Evolutionary conservation across 2,329 filamentous ascomycete genomes (phyloP), one percentile per base, ranked within the genome.

Genomic region (Pseudocercospora cruenta): DNA sequence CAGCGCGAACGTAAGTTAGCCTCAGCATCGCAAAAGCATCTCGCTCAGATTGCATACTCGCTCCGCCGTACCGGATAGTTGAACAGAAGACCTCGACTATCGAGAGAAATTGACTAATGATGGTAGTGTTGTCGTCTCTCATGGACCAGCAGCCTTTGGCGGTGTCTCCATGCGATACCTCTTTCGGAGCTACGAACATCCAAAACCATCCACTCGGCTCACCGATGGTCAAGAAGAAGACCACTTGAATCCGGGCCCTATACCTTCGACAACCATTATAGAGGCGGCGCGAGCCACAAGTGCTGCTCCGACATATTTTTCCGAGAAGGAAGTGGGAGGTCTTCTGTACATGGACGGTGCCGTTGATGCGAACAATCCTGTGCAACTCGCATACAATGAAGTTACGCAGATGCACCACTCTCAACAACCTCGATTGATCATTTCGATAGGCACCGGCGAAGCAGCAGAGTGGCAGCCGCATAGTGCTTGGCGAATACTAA

Each of bases 391-490:
- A 1, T 67, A 63, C 22, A 54, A 66, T 7, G 70, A 71, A 22
- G 66, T 72, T 7, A 51, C 43, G 16, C 69, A 70, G 39, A 67
- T 69, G 57, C 67, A 71, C 39, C 31, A 33, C 4, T 53, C 53
- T 19, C 54, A 66, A n/a, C 58, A 55, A 16, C 70, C 70, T 10
- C 16, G 8, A 2, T 33, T 72, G 8, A 47, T 72, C 3, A 53
- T 71, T 5, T 68, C 65, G 12, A 65, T 72, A 22, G 70, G 70
- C 26, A 71, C 69, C 1, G 69, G 70, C 31, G 24, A 45, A 45
- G 31, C 19, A 22, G 16, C 59, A 59, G n/a, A 21, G n/a, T 39
- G 36, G 36, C 36, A 39, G 4, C 36, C 36, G 12, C 36, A 39
- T 14, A 39, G 36, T n/a, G 36, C 36, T 16, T 45, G 24, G 19